Conservation (phyloP, 805 yeast genomes). For the Candida arabinofermentans region DNA sequence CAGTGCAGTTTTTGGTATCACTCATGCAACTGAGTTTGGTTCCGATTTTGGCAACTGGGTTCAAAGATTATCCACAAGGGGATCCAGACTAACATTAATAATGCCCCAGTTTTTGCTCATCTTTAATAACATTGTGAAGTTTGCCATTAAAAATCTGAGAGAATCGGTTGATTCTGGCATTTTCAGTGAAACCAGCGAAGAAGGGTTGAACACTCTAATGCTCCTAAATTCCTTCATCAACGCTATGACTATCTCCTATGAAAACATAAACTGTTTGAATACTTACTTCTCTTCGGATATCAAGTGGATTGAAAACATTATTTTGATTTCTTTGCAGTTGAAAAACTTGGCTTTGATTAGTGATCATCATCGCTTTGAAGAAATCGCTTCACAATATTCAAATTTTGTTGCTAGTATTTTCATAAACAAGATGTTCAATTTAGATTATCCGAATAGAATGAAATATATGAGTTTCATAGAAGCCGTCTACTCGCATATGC, state of each 20-base stretch:
- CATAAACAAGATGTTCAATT: slow-evolving; percentile 9
- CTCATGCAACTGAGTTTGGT: slow-evolving; percentile 20
- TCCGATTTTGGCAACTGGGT: slow-evolving; percentile 9
- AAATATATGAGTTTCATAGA: slow-evolving; percentile 7
- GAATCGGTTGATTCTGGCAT: background rate
- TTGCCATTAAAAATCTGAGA: slow-evolving; percentile 5
- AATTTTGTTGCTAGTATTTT: slow-evolving; percentile 5
- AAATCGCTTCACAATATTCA: background rate
- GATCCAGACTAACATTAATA: slow-evolving; percentile 18
- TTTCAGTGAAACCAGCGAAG: background rate
- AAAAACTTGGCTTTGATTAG: slow-evolving; percentile 17
- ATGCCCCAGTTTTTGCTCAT: slow-evolving; percentile 42
- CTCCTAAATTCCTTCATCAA: background rate
- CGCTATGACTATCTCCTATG: slow-evolving; percentile 1
- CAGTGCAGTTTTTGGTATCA: slow-evolving; percentile 44
- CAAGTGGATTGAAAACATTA: slow-evolving; percentile 2
- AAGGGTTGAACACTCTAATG: background rate
- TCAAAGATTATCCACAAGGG: slow-evolving; percentile 15
- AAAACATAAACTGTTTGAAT: slow-evolving; percentile 7
- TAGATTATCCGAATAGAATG: background rate
- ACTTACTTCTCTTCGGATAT: slow-evolving; percentile 1
- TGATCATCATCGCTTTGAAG: background rate
- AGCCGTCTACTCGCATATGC: slow-evolving; percentile 1
- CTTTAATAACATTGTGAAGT: slow-evolving; percentile 14
- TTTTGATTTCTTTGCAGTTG: slow-evolving; percentile 11